Base-by-base conservation (phyloP, 257 asterid species). In the Datura wrightii region DNA sequence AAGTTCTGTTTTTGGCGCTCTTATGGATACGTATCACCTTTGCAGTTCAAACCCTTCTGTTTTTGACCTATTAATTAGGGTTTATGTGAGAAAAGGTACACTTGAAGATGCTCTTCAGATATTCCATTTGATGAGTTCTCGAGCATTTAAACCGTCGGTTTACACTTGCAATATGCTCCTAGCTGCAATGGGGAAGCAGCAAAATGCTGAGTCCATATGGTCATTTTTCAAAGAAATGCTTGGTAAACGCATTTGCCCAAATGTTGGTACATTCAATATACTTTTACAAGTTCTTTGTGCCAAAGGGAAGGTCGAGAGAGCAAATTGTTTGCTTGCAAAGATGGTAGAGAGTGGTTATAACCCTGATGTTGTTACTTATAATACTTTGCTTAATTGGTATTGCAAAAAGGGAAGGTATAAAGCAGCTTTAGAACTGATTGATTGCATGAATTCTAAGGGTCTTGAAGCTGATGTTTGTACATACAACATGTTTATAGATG, bases 341-440 rank as follows among this genome's bases (percentile, higher is more conserved):
- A 96, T 96, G 97, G 98, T 93, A 91, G 94, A 92, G 87, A 91
- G 98, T 83, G 99, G 98, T 50, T 94, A 92, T 89, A 92, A 91
- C n/a, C 98, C 95, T 0, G 94, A 83, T 15, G 87, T 90, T 54
- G 97, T 95, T 86, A 93, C 98, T 90, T 96, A 96, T 85, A 96
- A 96, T 79, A 92, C 98, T 6, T 89, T 96, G 80, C 90, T 96
- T 71, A 95, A 90, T 86, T 93, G 98, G 98, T 92, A 74, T 82
- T 91, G 97, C 91, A 96, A 96, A 89, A 92, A 88, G 88, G 93
- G 94, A 37, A 90, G 92, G 89, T 92, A 91, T 87, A 94, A 92
- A 88, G 89, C 93, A 72, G 98, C 97, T 58, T 55, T 62, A 14
- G 91, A 85, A 90, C 84, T 94, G 85, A 86, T 96, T 90, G 97